Evolutionary conservation across 768 basidiomycete genomes (phyloP), one percentile per base, ranked within the genome.

Genomic region (Clavulina sp.): DNA sequence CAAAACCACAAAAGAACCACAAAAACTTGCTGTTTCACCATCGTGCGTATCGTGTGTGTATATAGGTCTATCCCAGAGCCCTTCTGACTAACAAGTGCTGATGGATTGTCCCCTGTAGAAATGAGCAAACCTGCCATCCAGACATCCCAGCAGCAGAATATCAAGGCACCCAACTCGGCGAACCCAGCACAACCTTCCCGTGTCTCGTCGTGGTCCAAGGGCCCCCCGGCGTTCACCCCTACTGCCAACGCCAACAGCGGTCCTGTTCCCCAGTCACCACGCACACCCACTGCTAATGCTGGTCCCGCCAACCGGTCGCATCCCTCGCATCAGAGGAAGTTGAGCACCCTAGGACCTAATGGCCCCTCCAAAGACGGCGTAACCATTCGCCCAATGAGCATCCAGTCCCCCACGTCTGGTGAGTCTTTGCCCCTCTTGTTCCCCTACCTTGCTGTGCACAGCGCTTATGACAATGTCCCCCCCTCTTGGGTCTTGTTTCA

Each of bases 91-190:
- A 19, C 9, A 19, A 9, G 34, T 19, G 9, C 34, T 9, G 9
- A 38, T 9, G 19, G 19, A 38, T 38, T 9, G 19, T 19, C 34
- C 9, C 19, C 9, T 19, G 9, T 46, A 46, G 43, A 46, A 46
- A 46, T 46, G 43, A 46, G 43, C 43, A 46, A 46, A 28, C 26
- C 43, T 24, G 13, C 43, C 24, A 28, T 46, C 43, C 43, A 46
- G 26, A 46, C 43, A 9, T 24, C 43, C 26, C 43, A 46, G 43
- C n/a, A n/a, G n/a, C n/a, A n/a, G n/a, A 46, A 9, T 13, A 46
- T 46, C 26, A 46, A 46, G 43, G 16, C 43, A 9, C 16, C 43
- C 13, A 46, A 16, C 26, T 9, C 43, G 26, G 43, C 43, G 9
- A 46, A 13, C 24, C 26, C 43, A 16, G 43, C 43, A 16, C 43